Conservation (phyloP, 2,329 filamentous ascomycete genomes). For the Aspergillus intermedius region DNA sequence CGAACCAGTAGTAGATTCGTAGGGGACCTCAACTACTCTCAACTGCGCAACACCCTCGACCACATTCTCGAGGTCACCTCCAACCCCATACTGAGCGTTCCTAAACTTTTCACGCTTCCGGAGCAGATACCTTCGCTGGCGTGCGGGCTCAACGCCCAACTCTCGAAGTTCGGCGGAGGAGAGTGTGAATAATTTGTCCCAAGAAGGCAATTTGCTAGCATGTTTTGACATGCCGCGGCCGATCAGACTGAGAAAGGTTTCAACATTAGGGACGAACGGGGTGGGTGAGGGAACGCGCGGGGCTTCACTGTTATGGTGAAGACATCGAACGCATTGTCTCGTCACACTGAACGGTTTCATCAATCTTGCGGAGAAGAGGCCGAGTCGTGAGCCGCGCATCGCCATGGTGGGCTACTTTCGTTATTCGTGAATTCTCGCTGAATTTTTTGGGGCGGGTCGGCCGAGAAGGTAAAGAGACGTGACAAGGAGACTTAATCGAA, state of each 20-base stretch:
- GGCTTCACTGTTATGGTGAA: conserved; percentile 36
- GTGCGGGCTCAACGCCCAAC: conserved; percentile 78
- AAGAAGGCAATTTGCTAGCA: conserved; percentile 77
- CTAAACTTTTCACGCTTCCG: conserved; percentile 83
- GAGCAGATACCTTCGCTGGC: conserved; percentile 74
- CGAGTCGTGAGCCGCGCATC: conserved; percentile 22
- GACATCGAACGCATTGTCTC: conserved; percentile 31
- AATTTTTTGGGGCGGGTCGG: background rate
- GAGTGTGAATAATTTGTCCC: conserved; percentile 83
- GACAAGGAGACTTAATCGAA: too few species aligned
- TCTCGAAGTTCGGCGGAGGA: conserved; percentile 71
- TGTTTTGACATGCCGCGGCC: conserved; percentile 79
- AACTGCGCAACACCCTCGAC: conserved; percentile 54
- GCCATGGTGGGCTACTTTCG: conserved; percentile 19
- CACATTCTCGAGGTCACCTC: conserved; percentile 76
- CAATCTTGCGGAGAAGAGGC: conserved; percentile 19
- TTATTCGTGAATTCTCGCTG: background rate
- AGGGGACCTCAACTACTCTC: conserved; percentile 51
- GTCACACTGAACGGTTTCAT: conserved; percentile 18
- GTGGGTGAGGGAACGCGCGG: conserved; percentile 62
- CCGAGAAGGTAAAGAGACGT: background rate
- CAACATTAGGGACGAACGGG: conserved; percentile 76
- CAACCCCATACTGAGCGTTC: conserved; percentile 68
- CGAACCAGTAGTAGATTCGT: conserved; percentile 23
- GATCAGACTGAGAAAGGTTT: conserved; percentile 84